A percentile compares a stretch with the other conserved stretches of the same genome.
Evolutionary conservation across 192 early-diverging fungal genomes (phyloP).

Genomic region (Ambispora gerdemannii): DNA sequence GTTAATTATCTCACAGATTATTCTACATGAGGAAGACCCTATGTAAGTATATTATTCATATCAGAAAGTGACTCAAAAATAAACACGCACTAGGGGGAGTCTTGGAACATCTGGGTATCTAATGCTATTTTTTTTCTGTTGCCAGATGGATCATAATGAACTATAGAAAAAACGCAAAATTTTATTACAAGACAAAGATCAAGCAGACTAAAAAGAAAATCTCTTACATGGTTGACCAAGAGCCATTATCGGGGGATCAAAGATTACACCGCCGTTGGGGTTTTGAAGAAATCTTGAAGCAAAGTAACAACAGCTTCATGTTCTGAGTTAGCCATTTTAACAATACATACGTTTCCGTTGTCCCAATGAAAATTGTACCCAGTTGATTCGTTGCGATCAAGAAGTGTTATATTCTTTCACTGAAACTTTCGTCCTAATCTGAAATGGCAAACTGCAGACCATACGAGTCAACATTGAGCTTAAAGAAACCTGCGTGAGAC

Average conservation of each 20-base stretch:
- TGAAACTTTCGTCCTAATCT: slow-evolving; percentile 15
- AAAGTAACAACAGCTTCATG: neutral
- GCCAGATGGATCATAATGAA: neutral
- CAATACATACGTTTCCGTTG: slow-evolving; percentile 13
- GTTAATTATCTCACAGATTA: slow-evolving; percentile 7
- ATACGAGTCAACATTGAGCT: slow-evolving; percentile 23
- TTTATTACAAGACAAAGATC: slow-evolving; percentile 2
- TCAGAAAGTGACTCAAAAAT: slow-evolving; percentile 10
- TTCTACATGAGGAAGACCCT: slow-evolving; percentile 4
- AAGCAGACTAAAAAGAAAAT: slow-evolving; percentile 16
- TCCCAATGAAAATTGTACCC: slow-evolving; percentile 23
- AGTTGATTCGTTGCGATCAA: slow-evolving; percentile 16
- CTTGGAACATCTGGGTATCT: neutral
- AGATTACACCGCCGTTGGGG: neutral
- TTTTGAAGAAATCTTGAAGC: slow-evolving; percentile 11
- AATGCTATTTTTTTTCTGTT: neutral
- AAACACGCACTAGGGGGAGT: neutral
- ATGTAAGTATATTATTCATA: slow-evolving; percentile 26
- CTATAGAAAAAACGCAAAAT: slow-evolving; percentile 22
- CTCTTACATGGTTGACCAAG: slow-evolving; percentile 15
- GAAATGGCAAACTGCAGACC: slow-evolving; percentile 17
- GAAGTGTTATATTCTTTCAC: slow-evolving; percentile 17
- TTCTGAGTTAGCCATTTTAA: slow-evolving; percentile 16
- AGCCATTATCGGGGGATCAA: neutral
- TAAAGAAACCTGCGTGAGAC: slow-evolving; percentile 17